A percentile compares a stretch with the other conserved stretches of the same genome.
Conservation (phyloP, 495 filamentous ascomycete species). For the Lindgomyces ingoldianus region DNA sequence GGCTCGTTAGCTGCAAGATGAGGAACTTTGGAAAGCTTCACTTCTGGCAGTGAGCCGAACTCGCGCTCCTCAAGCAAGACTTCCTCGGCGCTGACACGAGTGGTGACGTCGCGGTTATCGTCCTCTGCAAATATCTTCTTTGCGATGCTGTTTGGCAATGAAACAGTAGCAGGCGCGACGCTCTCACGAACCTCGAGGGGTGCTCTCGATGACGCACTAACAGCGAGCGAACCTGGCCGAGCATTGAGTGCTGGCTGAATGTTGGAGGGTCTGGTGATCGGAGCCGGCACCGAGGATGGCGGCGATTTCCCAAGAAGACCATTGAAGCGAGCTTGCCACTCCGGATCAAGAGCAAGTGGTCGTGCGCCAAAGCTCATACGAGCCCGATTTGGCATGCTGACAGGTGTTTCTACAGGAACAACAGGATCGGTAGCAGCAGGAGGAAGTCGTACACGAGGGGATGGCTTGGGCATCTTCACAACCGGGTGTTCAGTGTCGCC, state of each 20-base stretch:
- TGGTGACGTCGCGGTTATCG: slow-evolving; percentile 35
- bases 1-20: slow-evolving; percentile 33
- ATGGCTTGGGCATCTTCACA: slow-evolving; percentile 44
- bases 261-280: slow-evolving; percentile 21
- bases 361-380: slow-evolving; percentile 24
- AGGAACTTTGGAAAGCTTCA: slow-evolving; percentile 36
- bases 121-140: slow-evolving; percentile 38
- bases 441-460: slow-evolving; percentile 43
- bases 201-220: slow-evolving; percentile 35
- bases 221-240: slow-evolving; percentile 24
- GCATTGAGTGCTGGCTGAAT: slow-evolving; percentile 10
- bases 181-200: slow-evolving; percentile 36
- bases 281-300: slow-evolving; percentile 25
- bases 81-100: slow-evolving; percentile 40
- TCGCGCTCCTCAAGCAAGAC: slow-evolving; percentile 45
- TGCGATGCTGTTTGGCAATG: slow-evolving; percentile 34
- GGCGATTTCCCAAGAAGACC: slow-evolving; percentile 28
- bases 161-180: slow-evolving; percentile 39
- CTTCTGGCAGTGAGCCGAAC: slow-evolving; percentile 44
- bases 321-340: slow-evolving; percentile 38
- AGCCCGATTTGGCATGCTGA: slow-evolving; percentile 27
- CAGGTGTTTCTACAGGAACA: slow-evolving; percentile 15
- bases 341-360: slow-evolving; percentile 33
- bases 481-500: slow-evolving; percentile 37
- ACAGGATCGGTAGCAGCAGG: slow-evolving; percentile 30